phyloP scores from a whole-genome alignment of 2,329 filamentous ascomycete species.

The Colletotrichum magnum region DNA sequence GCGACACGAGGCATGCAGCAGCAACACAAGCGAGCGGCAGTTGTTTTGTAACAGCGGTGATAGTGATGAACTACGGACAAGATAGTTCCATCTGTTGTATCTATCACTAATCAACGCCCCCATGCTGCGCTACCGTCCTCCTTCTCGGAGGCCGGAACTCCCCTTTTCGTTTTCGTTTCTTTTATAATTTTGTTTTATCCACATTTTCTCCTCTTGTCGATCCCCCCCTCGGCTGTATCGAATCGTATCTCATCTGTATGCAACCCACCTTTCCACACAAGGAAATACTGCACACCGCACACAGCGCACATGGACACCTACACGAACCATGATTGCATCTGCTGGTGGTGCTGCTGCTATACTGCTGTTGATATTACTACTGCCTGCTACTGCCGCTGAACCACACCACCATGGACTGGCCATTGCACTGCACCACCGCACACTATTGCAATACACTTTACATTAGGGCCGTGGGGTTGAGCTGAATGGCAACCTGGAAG shows the following conservation, averaged over 20 bases:
- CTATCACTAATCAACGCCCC: too few species aligned
- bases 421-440: too few species aligned
- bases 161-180: constrained; percentile 13
- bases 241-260: constrained; percentile 35
- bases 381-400: too few species aligned
- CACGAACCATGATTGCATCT: neutral
- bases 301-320: constrained; percentile 11
- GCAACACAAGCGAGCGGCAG: constrained; percentile 1
- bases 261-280: constrained; percentile 15
- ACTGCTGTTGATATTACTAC: too few species aligned
- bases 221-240: constrained; percentile 32
- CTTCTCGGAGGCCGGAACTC: neutral
- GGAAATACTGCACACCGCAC: constrained; percentile 28
- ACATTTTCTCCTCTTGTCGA: constrained; percentile 38
- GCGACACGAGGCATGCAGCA: constrained; percentile 16
- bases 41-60: neutral
- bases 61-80: neutral
- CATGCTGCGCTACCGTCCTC: too few species aligned
- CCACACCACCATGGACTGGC: too few species aligned
- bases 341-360: constrained; percentile 11
- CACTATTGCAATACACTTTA: too few species aligned
- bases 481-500: too few species aligned
- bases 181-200: constrained; percentile 34
- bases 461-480: too few species aligned
- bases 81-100: too few species aligned